Conservation (phyloP, 345 rosid genomes). For the Mercurialis annua region DNA sequence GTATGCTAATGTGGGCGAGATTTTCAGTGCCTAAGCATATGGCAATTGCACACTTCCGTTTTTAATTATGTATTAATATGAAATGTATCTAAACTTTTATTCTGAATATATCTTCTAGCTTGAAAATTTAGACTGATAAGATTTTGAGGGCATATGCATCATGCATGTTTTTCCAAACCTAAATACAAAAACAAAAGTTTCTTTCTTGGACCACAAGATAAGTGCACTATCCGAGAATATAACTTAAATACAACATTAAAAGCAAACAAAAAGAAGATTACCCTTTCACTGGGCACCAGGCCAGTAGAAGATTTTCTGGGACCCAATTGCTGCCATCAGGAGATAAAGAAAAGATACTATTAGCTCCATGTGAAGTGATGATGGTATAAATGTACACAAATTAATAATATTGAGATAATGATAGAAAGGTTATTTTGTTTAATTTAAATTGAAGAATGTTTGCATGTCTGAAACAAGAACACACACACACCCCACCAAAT, state of each 20-base stretch:
- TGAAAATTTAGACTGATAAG: no score
- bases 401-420: background rate
- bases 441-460: background rate
- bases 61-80: no score
- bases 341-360: background rate
- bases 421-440: background rate
- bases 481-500: constrained; percentile 20
- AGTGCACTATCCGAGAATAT: background rate
- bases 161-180: no score
- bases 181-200: no score
- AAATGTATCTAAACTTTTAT: no score
- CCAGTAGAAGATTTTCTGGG: constrained; percentile 15
- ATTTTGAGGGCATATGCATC: no score
- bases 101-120: no score
- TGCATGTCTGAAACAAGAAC: constrained; percentile 10
- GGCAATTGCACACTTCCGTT: no score
- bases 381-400: background rate
- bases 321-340: constrained; percentile 1
- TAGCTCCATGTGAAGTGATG: constrained; percentile 19
- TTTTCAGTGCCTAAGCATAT: no score
- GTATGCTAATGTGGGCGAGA: no score
- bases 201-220: no score
- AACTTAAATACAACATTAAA: background rate
- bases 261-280: background rate
- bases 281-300: background rate